These are phyloP conservation scores for Aspergillus latus DNA, from an alignment of 2,329 filamentous ascomycete genomes.

Conservation along the genomic window DNA sequence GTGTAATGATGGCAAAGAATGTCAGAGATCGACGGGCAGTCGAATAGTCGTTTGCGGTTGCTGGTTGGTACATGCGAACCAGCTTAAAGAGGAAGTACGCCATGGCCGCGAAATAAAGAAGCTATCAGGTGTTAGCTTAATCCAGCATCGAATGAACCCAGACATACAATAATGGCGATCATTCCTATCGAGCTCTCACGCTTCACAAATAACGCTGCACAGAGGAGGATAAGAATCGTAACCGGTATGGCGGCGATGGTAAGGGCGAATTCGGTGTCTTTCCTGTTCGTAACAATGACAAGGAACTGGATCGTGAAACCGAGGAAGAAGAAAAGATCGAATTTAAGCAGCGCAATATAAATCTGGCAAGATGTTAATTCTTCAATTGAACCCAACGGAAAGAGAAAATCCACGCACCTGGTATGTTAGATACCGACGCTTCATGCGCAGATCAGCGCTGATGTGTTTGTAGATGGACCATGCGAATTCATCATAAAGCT, in stretches of 20 bases:
- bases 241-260: constrained; percentile 88
- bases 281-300: constrained; percentile 75
- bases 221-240: constrained; percentile 82
- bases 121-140: constrained; percentile 34
- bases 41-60: constrained; percentile 61
- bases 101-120: constrained; percentile 83
- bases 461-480: constrained; percentile 99
- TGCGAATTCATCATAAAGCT: constrained; percentile 96
- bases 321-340: constrained; percentile 99
- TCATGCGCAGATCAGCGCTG: constrained; percentile 93
- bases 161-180: constrained; percentile 67
- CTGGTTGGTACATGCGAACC: constrained; percentile 82
- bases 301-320: constrained; percentile 98
- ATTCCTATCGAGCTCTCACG: constrained; percentile 80
- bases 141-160: not conserved
- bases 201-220: constrained; percentile 80
- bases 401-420: constrained; percentile 63
- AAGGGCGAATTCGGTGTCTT: constrained; percentile 74
- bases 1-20: constrained; percentile 89
- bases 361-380: constrained; percentile 59
- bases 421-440: constrained; percentile 92
- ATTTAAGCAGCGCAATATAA: constrained; percentile 96
- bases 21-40: constrained; percentile 84
- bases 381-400: not conserved
- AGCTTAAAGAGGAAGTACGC: constrained; percentile 99